Evolutionary conservation across 768 basidiomycete species (phyloP).

Genomic region (Suillus alpinus): DNA sequence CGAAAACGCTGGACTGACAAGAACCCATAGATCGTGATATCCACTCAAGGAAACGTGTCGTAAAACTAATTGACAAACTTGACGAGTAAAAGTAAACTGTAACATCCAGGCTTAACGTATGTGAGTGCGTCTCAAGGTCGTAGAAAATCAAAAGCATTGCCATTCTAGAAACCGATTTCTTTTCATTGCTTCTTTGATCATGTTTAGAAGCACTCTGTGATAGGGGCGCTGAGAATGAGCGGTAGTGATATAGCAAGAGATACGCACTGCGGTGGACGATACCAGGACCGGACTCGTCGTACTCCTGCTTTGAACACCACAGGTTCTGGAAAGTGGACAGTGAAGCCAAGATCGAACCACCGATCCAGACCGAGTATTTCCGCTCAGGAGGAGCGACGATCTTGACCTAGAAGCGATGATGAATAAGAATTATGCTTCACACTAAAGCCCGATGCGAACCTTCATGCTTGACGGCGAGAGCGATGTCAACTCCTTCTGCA

Average conservation of each 20-base stretch:
- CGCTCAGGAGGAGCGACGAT: constrained; percentile 92
- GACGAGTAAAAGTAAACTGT: background rate
- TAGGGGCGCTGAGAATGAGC: background rate
- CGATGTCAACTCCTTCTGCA: constrained; percentile 90
- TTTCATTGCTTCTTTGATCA: constrained; percentile 17
- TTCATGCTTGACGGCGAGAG: constrained; percentile 85
- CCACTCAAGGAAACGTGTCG: background rate
- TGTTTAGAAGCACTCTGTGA: constrained; percentile 25
- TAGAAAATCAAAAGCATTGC: constrained; percentile 12
- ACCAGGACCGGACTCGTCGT: constrained; percentile 80
- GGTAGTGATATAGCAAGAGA: background rate
- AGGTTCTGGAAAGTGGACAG: constrained; percentile 95
- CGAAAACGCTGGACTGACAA: background rate
- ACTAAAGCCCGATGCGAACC: constrained; percentile 32
- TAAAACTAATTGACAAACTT: background rate
- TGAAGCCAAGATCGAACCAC: constrained; percentile 83
- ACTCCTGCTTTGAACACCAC: constrained; percentile 93
- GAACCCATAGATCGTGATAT: background rate
- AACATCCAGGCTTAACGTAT: background rate
- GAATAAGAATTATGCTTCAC: background rate
- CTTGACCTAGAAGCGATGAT: constrained; percentile 56
- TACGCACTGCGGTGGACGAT: constrained; percentile 76
- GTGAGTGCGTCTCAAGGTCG: background rate
- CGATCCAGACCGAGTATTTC: constrained; percentile 96
- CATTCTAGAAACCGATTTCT: constrained; percentile 27